phyloP scores from a whole-genome alignment of 2,329 filamentous ascomycete genomes.

The Dactylellina parvicollis region DNA sequence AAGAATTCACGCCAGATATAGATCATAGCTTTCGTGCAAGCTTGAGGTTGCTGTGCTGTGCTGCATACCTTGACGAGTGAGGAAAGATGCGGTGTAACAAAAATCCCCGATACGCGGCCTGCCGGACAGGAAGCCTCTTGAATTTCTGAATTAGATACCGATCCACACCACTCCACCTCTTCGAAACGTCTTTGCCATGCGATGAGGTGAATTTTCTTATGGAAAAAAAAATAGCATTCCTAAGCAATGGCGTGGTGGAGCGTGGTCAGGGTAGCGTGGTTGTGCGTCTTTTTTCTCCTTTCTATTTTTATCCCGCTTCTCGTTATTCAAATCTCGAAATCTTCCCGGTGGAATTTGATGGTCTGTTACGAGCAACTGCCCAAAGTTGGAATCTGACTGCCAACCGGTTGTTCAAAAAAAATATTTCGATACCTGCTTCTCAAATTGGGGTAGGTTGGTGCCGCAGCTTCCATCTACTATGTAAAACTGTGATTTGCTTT shows the following conservation, averaged over 20 bases:
- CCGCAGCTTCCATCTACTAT: too few relatives aligned
- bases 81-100: too few relatives aligned
- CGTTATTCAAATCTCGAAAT: slow-evolving; percentile 7
- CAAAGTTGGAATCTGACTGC: slow-evolving; percentile 2
- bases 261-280: slow-evolving; percentile 7
- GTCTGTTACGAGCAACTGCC: neutral
- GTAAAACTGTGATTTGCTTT: neutral
- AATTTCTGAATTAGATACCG: too few relatives aligned
- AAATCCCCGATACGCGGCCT: too few relatives aligned
- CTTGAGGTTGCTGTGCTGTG: too few relatives aligned
- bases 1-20: too few relatives aligned
- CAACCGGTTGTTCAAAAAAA: slow-evolving; percentile 3
- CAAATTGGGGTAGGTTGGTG: neutral
- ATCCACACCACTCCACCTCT: too few relatives aligned
- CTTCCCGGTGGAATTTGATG: slow-evolving; percentile 1
- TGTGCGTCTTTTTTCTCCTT: too few relatives aligned
- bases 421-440: neutral
- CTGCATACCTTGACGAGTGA: too few relatives aligned
- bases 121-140: too few relatives aligned
- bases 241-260: slow-evolving; percentile 7
- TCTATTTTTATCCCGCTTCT: slow-evolving; percentile 26
- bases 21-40: too few relatives aligned
- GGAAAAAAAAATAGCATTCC: slow-evolving; percentile 21
- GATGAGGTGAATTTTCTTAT: neutral
- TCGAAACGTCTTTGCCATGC: neutral